These are phyloP conservation scores for Wickerhamomyces mucosus DNA, from an alignment of 805 yeast species.

Conservation along the genomic window DNA sequence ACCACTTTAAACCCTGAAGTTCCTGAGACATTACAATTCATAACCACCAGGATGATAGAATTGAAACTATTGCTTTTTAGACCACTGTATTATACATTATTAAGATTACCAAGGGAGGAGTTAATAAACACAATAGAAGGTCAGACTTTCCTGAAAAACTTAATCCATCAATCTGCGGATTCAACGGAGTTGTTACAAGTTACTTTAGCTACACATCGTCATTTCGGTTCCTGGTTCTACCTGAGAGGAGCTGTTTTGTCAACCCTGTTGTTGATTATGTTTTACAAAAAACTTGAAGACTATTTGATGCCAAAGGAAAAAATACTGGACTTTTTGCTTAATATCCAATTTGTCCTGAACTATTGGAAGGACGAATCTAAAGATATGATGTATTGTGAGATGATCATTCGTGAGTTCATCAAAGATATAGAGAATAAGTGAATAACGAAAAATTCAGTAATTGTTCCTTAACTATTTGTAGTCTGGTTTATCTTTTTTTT, in stretches of 20 bases:
- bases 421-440: background rate
- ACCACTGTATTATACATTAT: slow-evolving; percentile 12
- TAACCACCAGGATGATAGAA: slow-evolving; percentile 14
- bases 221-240: slow-evolving; percentile 20
- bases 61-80: slow-evolving; percentile 14
- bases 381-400: slow-evolving; percentile 6
- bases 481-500: no score
- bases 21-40: slow-evolving; percentile 16
- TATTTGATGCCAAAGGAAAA: slow-evolving; percentile 7
- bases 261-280: slow-evolving; percentile 5
- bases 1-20: slow-evolving; percentile 4
- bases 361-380: slow-evolving; percentile 17
- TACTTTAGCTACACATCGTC: slow-evolving; percentile 17
- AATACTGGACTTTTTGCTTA: slow-evolving; percentile 3
- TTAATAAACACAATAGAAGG: background rate
- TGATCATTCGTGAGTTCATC: background rate
- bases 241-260: slow-evolving; percentile 10
- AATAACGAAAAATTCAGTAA: no score
- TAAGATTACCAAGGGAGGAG: slow-evolving; percentile 5
- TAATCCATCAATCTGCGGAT: slow-evolving; percentile 12
- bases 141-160: slow-evolving; percentile 9
- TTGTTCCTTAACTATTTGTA: no score
- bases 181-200: slow-evolving; percentile 13
- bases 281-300: slow-evolving; percentile 6
- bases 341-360: slow-evolving; percentile 6